Evolutionary conservation across 2,329 filamentous ascomycete species (phyloP), one percentile per base, ranked within the genome.

Genomic region (Lachnellula suecica): DNA sequence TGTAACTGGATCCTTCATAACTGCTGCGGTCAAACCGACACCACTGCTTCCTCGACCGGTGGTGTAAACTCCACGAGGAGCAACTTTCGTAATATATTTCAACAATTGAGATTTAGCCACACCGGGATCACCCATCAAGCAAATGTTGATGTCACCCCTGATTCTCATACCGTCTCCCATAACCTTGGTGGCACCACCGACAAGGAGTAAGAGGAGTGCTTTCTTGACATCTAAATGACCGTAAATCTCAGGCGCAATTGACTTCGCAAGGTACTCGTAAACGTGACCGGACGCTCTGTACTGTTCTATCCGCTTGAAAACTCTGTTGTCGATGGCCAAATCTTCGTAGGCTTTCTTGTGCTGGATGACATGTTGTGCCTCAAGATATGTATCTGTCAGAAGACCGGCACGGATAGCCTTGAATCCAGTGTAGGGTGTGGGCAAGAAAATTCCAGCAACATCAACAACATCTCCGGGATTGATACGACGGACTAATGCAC

Each of bases 131-230:
- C 94, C 94, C 94, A 99, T 99, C 66, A 99, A 76, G 71, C 94
- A 97, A 58, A 99, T 87, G 74, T 99, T 99, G 77, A 99, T 96
- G 68, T 99, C 94, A 65, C 94, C 94, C 79, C 94, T 91, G 69
- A 99, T 99, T 66, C 91, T 88, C 94, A 99, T 97, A 55, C 94
- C 94, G 66, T 99, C 94, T 47, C 91, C 91, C 82, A 97, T 95
- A 66, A 94, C 87, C 72, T 99, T 99, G 4, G 86, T 94, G 1
- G 97, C 93, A 75, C 94, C 94, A 56, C 94, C 94, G 60, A 99
- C 96, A 29, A 99, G 83, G 25, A 97, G 85, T 4, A 99, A 79
- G n/a, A 99, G 81, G 11, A 99, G 82, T 2, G 94, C 94, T 72
- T 99, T 99, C 78, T 99, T 99, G 46, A 99, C 94, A 69, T 99